phyloP scores from a whole-genome alignment of 2,329 filamentous ascomycete species.

The Dryadomyces quercus-mongolicae region DNA sequence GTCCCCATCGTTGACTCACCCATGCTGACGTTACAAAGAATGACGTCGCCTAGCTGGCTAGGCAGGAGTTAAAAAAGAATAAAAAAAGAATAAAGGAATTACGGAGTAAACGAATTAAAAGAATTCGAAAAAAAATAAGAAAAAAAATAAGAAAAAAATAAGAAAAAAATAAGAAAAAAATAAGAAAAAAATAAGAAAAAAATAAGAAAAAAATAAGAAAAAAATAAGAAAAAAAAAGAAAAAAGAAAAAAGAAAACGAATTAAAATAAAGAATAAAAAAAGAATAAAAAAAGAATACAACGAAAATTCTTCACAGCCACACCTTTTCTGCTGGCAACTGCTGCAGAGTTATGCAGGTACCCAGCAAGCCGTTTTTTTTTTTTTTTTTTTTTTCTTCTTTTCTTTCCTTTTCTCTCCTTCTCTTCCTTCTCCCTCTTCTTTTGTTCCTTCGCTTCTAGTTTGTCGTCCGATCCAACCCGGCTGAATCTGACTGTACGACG shows the following conservation, averaged over 20 bases:
- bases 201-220: neutral
- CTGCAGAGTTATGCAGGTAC: neutral
- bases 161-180: neutral
- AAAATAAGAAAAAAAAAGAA: neutral
- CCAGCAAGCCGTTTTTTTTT: neutral
- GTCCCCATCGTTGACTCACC: neutral
- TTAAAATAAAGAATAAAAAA: neutral
- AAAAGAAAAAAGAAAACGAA: neutral
- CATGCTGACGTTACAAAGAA: slow-evolving; percentile 1
- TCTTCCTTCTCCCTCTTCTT: neutral
- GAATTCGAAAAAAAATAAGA: neutral
- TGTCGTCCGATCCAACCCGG: too few species aligned
- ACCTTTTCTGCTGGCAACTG: neutral
- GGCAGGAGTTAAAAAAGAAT: neutral
- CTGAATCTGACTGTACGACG: too few species aligned
- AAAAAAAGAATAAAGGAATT: neutral
- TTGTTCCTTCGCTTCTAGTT: neutral
- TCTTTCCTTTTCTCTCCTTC: neutral
- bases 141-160: too few species aligned
- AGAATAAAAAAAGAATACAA: neutral
- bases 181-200: neutral
- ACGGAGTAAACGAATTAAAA: neutral
- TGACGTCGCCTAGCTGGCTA: neutral
- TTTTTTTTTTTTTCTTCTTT: neutral
- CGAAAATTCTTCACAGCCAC: neutral